Percentiles rank a stretch among this genome's conserved stretches.
phyloP scores from a whole-genome alignment of 257 asterid genomes.

The Marsdenia floribunda region DNA sequence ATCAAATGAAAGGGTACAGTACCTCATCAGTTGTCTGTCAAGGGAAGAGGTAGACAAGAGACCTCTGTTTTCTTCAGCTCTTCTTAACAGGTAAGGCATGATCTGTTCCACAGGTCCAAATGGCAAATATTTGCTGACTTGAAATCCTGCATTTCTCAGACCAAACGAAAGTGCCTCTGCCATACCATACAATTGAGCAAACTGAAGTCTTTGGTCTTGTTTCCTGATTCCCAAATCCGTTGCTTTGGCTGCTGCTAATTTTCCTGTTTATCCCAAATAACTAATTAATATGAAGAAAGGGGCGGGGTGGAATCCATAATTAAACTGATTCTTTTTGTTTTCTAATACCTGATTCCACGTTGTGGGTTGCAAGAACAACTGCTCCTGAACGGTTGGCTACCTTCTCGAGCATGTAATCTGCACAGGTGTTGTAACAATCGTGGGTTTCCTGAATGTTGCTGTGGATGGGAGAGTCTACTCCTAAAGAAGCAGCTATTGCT shows the following conservation, averaged over 20 bases:
- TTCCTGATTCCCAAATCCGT: slow-evolving; percentile 45
- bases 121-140: slow-evolving; percentile 78
- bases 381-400: slow-evolving; percentile 58
- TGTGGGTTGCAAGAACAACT: slow-evolving; percentile 83
- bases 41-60: slow-evolving; percentile 48
- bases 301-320: no score
- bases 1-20: background rate
- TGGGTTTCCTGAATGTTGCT: slow-evolving; percentile 49
- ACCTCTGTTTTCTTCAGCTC: slow-evolving; percentile 96
- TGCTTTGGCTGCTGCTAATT: slow-evolving; percentile 63
- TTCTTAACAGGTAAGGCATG: slow-evolving; percentile 75
- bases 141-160: slow-evolving; percentile 61
- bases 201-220: slow-evolving; percentile 44
- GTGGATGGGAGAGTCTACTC: slow-evolving; percentile 56
- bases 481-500: slow-evolving; percentile 32
- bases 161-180: slow-evolving; percentile 68
- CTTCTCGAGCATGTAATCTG: slow-evolving; percentile 52
- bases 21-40: slow-evolving; percentile 68
- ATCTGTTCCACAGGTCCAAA: slow-evolving; percentile 84
- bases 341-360: slow-evolving; percentile 56
- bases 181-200: slow-evolving; percentile 94
- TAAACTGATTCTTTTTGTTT: background rate
- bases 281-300: no score
- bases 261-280: slow-evolving; percentile 34
- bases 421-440: slow-evolving; percentile 49